These are phyloP conservation scores for Pelargonium cotyledonis DNA, from an alignment of 441 rosid species.

Conservation along the genomic window DNA sequence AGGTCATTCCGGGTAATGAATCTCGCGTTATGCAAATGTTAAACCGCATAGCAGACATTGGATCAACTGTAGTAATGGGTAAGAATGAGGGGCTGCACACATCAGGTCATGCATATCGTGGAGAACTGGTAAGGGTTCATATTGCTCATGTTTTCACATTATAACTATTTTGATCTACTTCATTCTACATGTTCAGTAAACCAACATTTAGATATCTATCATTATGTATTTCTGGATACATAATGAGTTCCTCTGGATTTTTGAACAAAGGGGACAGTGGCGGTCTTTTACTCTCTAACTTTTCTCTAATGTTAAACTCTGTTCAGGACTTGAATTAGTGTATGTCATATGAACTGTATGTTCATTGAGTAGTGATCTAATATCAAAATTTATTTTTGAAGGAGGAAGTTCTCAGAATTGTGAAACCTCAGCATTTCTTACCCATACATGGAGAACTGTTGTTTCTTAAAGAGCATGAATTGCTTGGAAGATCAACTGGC, in stretches of 20 bases:
- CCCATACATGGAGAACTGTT: constrained; percentile 96
- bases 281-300: neutral
- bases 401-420: constrained; percentile 94
- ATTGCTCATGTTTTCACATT: neutral
- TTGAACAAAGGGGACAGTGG: neutral
- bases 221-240: neutral
- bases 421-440: constrained; percentile 93
- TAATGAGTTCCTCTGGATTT: constrained; percentile 1
- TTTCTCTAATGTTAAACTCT: neutral
- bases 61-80: constrained; percentile 85
- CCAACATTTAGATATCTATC: neutral
- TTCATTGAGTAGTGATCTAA: constrained; percentile 8
- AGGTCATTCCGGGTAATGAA: constrained; percentile 98
- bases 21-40: constrained; percentile 94
- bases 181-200: neutral
- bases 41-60: constrained; percentile 86
- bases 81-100: constrained; percentile 78
- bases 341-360: neutral
- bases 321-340: neutral
- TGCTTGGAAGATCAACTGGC: constrained; percentile 88
- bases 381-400: constrained; percentile 28
- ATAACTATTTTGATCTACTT: neutral
- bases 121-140: constrained; percentile 58
- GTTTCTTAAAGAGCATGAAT: constrained; percentile 94
- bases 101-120: constrained; percentile 96